Conservation (phyloP, 305 asterid species). For the Andrographis paniculata region DNA sequence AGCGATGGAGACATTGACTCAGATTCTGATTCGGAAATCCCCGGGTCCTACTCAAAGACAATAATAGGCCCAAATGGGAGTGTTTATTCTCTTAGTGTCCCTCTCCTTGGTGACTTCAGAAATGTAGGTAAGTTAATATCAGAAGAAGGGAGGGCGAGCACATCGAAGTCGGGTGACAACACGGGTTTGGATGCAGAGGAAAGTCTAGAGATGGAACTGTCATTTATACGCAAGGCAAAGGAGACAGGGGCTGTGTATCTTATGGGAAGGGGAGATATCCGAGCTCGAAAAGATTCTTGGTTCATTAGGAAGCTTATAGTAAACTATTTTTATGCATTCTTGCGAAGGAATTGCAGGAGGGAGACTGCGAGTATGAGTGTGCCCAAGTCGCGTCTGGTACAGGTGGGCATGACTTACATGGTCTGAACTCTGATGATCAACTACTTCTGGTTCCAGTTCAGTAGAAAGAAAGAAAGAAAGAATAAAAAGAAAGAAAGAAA, state of each 20-base stretch:
- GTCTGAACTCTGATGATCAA: constrained; percentile 37
- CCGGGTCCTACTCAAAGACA: constrained; percentile 50
- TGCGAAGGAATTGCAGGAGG: constrained; percentile 91
- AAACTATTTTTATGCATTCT: constrained; percentile 86
- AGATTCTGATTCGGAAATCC: constrained; percentile 62
- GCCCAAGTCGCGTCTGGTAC: constrained; percentile 81
- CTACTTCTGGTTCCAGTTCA: too few species aligned
- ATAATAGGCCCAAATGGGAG: constrained; percentile 92
- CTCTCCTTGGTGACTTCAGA: constrained; percentile 71
- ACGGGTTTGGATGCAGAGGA: constrained; percentile 63
- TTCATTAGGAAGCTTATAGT: constrained; percentile 90
- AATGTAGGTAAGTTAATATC: constrained; percentile 39
- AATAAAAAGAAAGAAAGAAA: too few species aligned
- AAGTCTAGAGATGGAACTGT: constrained; percentile 85
- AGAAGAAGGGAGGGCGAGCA: constrained; percentile 43
- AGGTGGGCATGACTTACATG: constrained; percentile 98
- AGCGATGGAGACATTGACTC: constrained; percentile 78
- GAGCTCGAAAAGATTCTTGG: constrained; percentile 98
- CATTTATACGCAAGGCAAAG: constrained; percentile 77
- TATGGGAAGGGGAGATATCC: constrained; percentile 89
- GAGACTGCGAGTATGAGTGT: constrained; percentile 88
- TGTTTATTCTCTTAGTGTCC: constrained; percentile 74
- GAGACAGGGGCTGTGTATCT: constrained; percentile 95
- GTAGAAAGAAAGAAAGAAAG: neutral
- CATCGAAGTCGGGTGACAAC: constrained; percentile 32